phyloP scores from a whole-genome alignment of 345 rosid genomes.

The Rhodamnia rubescens region DNA sequence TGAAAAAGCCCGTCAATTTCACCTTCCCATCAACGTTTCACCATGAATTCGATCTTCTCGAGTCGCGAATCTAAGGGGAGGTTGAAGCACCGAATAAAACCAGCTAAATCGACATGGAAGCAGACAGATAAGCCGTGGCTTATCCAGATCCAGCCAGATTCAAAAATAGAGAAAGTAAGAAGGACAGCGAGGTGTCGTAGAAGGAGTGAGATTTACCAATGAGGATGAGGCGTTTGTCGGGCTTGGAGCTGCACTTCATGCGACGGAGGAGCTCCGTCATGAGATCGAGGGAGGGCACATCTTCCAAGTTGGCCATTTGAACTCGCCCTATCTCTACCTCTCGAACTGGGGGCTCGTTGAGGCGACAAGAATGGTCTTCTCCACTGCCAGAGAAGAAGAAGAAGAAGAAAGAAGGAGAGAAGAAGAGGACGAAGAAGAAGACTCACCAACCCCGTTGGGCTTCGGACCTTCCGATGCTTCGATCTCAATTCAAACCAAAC shows the following conservation, averaged over 20 bases:
- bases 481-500: neutral
- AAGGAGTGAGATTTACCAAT: conserved; percentile 27
- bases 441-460: neutral
- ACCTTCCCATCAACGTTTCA: neutral
- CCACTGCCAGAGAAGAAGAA: neutral
- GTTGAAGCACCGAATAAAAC: neutral
- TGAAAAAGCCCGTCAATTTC: neutral
- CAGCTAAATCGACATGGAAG: neutral
- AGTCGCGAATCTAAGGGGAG: neutral
- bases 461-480: neutral
- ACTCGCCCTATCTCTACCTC: neutral
- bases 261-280: conserved; percentile 96
- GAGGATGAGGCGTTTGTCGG: conserved; percentile 92
- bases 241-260: conserved; percentile 76
- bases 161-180: neutral
- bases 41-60: neutral
- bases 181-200: too few relatives aligned
- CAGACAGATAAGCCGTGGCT: neutral
- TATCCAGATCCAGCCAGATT: neutral
- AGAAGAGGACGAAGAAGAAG: neutral
- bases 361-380: neutral
- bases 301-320: conserved; percentile 45
- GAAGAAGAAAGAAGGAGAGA: neutral
- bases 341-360: neutral
- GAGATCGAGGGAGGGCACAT: conserved; percentile 69